Base-by-base conservation (phyloP, 805 yeast genomes). In the Metschnikowia matae region DNA sequence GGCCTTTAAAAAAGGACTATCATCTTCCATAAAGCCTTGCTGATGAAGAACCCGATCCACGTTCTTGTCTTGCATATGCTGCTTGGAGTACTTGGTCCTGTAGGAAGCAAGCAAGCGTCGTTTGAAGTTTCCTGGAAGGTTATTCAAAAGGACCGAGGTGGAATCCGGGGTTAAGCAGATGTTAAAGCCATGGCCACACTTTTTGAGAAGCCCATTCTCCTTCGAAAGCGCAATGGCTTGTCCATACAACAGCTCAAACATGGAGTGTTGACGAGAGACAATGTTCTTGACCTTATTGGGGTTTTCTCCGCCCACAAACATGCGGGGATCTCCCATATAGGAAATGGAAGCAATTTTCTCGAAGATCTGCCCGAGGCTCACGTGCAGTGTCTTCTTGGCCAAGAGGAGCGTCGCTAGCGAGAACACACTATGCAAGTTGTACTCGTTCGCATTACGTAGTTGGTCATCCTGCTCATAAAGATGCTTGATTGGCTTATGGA, bases 401-500 rank as follows among this genome's bases (percentile, higher is more conserved):
- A 84, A 65, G 20, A 87, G 62, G 42, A 87, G 65, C 6, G 85
- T 61, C 1, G 89, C 84, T 14, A 90, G 65, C 10, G 89, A 77
- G 45, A 91, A 79, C 6, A 96, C 97, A 50, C 84, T 83, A 47
- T 82, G 77, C 52, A 94, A 71, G 64, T 94, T 94, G 54, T 77
- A 80, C 60, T 88, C 91, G 61, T 88, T 87, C 49, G 84, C 80
- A 49, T 80, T 74, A 6, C 87, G 75, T 60, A 80, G 74, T 11
- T 20, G 31, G 1, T 84, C 75, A 51, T 84, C 83, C 1, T 51
- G 48, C 59, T 83, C 87, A 54, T 82, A 78, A 37, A 88, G 65
- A 33, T 87, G 77, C 53, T 87, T 85, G 4, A 92, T 96, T 0
- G 99, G 99, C 62, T 94, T 94, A 60, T 94, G 99, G 51, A 94